Conservation (phyloP, 2,329 filamentous ascomycete genomes). For the Alternaria consortialis region DNA sequence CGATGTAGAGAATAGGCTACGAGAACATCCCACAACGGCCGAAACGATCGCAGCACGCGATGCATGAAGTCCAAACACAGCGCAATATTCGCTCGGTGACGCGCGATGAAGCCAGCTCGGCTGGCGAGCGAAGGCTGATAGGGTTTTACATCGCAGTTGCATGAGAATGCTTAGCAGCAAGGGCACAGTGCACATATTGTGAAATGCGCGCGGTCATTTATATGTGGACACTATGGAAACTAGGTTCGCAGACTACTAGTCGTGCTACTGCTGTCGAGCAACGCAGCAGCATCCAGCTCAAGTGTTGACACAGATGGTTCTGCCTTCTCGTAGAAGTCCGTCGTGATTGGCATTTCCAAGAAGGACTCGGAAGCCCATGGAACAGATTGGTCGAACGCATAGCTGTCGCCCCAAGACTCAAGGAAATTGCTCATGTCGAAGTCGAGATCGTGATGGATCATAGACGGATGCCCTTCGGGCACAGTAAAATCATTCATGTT, state of each 20-base stretch:
- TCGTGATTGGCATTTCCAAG: neutral
- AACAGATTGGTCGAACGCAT: slow-evolving; percentile 8
- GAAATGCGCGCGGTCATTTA: neutral
- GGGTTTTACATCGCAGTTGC: neutral
- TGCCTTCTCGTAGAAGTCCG: slow-evolving; percentile 3
- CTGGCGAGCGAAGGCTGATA: neutral
- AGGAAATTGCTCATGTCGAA: slow-evolving; percentile 26
- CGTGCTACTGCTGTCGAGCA: slow-evolving; percentile 16
- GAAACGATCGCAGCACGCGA: neutral
- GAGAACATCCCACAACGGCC: neutral
- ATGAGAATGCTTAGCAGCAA: neutral
- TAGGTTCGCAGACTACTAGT: neutral
- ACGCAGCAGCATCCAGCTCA: slow-evolving; percentile 26
- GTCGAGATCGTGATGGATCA: slow-evolving; percentile 25
- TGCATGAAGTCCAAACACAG: neutral
- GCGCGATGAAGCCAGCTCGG: neutral
- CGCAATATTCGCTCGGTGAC: neutral
- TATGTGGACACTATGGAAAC: neutral
- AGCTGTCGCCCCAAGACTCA: slow-evolving; percentile 20
- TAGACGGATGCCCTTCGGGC: slow-evolving; percentile 12
- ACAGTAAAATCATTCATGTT: slow-evolving; percentile 16
- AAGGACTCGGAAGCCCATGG: slow-evolving; percentile 1
- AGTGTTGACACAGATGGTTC: slow-evolving; percentile 21
- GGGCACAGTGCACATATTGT: neutral
- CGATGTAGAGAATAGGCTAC: slow-evolving; percentile 5